Conservation (phyloP, 179 eudicot species). For the Gypsophila paniculata region DNA sequence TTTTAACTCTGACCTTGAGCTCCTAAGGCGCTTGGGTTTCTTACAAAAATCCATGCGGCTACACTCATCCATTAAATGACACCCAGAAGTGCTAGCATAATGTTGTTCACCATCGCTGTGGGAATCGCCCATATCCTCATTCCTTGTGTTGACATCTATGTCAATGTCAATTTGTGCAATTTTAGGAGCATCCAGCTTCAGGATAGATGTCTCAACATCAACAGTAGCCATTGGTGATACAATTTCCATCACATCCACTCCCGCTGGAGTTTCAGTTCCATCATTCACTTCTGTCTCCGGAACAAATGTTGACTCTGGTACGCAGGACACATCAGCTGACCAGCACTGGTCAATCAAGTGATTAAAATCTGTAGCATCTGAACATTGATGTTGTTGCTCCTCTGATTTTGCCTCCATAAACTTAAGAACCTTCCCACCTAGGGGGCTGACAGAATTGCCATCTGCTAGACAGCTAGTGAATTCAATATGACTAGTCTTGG, state of each 20-base stretch:
- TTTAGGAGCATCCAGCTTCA: slow-evolving; percentile 26
- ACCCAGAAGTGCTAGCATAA: slow-evolving; percentile 46
- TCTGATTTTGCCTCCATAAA: slow-evolving; percentile 22
- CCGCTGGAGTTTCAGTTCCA: slow-evolving; percentile 36
- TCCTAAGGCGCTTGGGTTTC: slow-evolving; percentile 36
- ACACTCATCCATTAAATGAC: slow-evolving; percentile 81
- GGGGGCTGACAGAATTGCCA: slow-evolving; percentile 16
- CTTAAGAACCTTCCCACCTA: slow-evolving; percentile 21
- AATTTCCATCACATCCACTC: slow-evolving; percentile 34
- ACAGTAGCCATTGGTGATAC: slow-evolving; percentile 31
- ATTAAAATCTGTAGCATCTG: slow-evolving; percentile 31
- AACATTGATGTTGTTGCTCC: slow-evolving; percentile 29
- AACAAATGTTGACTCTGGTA: slow-evolving; percentile 84
- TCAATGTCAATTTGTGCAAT: slow-evolving; percentile 24
- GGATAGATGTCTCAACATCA: slow-evolving; percentile 22
- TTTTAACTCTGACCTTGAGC: slow-evolving; percentile 20
- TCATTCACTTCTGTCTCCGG: slow-evolving; percentile 68
- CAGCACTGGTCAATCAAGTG: slow-evolving; percentile 35
- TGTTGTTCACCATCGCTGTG: slow-evolving; percentile 42
- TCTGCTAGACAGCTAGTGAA: slow-evolving; percentile 1
- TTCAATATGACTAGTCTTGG: slow-evolving; percentile 15
- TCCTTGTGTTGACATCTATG: slow-evolving; percentile 23
- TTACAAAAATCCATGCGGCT: slow-evolving; percentile 68
- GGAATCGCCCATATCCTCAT: slow-evolving; percentile 64
- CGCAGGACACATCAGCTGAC: slow-evolving; percentile 55